phyloP scores from a whole-genome alignment of 1,284 basidiomycete genomes.

The Leccinum pachyderme region DNA sequence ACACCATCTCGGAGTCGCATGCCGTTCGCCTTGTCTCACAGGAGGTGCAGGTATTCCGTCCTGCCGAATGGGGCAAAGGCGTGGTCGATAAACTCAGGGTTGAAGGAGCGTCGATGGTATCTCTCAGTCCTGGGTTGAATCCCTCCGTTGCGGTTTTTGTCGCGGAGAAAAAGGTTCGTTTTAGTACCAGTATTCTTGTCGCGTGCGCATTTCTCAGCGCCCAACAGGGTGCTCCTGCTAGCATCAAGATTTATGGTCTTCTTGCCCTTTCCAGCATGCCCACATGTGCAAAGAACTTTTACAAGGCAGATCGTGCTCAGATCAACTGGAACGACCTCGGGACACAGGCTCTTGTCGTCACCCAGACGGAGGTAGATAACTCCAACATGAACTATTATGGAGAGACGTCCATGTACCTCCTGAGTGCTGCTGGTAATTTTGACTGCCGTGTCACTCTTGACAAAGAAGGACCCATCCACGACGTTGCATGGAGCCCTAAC shows the following conservation, averaged over 20 bases:
- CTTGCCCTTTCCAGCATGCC: slow-evolving; percentile 54
- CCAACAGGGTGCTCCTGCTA: slow-evolving; percentile 83
- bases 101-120: slow-evolving; percentile 76
- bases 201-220: background rate
- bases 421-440: slow-evolving; percentile 93
- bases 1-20: slow-evolving; percentile 89
- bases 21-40: slow-evolving; percentile 80
- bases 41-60: slow-evolving; percentile 88
- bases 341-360: slow-evolving; percentile 83
- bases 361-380: slow-evolving; percentile 95
- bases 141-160: slow-evolving; percentile 88
- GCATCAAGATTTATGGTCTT: slow-evolving; percentile 84
- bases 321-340: slow-evolving; percentile 98
- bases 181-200: background rate
- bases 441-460: slow-evolving; percentile 91
- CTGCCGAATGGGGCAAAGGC: slow-evolving; percentile 76
- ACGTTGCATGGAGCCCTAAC: slow-evolving; percentile 97
- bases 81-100: slow-evolving; percentile 79
- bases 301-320: slow-evolving; percentile 91
- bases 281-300: slow-evolving; percentile 87
- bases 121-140: slow-evolving; percentile 80
- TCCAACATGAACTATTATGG: slow-evolving; percentile 98
- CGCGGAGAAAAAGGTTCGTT: slow-evolving; percentile 83
- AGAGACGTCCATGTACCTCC: slow-evolving; percentile 92
- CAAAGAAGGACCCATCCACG: slow-evolving; percentile 97